Percentiles rank a stretch among this genome's conserved stretches.
Evolutionary conservation across 805 yeast species (phyloP).

Genomic region (Saturnispora mendoncae): DNA sequence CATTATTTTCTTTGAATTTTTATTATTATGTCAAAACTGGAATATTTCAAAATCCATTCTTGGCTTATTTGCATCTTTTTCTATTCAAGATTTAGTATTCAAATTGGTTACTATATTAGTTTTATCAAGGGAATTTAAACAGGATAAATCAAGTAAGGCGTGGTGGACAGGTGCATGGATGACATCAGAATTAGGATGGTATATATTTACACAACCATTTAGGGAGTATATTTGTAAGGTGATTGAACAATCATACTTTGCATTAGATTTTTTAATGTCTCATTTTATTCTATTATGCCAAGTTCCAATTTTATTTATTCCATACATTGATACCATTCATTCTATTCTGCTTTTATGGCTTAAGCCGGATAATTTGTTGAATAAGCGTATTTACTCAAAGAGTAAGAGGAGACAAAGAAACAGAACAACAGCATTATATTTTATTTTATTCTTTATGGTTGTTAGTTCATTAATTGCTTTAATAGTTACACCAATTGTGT

Average conservation of each 20-base stretch:
- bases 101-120: slow-evolving; percentile 69
- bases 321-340: slow-evolving; percentile 94
- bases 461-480: slow-evolving; percentile 26
- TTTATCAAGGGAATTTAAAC: slow-evolving; percentile 93
- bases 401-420: slow-evolving; percentile 34
- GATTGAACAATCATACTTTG: slow-evolving; percentile 89
- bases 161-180: slow-evolving; percentile 99
- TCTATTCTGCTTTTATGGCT: slow-evolving; percentile 75
- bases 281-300: slow-evolving; percentile 82
- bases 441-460: slow-evolving; percentile 30
- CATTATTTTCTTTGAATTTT: too few relatives aligned
- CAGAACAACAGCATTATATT: slow-evolving; percentile 26
- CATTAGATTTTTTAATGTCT: slow-evolving; percentile 93
- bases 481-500: slow-evolving; percentile 34
- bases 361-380: slow-evolving; percentile 89
- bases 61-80: slow-evolving; percentile 77
- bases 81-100: slow-evolving; percentile 81
- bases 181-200: slow-evolving; percentile 84
- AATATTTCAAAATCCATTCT: slow-evolving; percentile 78
- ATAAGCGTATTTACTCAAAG: slow-evolving; percentile 82
- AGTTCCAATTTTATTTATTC: slow-evolving; percentile 77
- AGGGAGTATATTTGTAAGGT: slow-evolving; percentile 93
- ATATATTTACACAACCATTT: slow-evolving; percentile 90
- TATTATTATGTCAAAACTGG: slow-evolving; percentile 94
- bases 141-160: slow-evolving; percentile 90